A percentile compares a stretch with the other conserved stretches of the same genome.
These are phyloP conservation scores for Aspergillus fijiensis DNA, from an alignment of 2,329 filamentous ascomycete species.

Conservation along the genomic window DNA sequence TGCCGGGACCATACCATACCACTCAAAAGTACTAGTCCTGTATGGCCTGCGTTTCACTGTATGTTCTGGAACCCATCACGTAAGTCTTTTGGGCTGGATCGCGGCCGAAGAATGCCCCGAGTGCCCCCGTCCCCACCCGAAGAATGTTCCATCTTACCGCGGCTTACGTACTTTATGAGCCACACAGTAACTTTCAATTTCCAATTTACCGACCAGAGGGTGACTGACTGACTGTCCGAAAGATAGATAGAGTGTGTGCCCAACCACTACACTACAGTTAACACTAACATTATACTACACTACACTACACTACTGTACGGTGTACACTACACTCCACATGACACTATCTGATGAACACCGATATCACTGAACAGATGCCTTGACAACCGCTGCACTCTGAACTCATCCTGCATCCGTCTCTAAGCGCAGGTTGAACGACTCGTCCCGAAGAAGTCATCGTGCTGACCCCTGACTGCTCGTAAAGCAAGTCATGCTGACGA, in stretches of 20 bases:
- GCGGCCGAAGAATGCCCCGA: slow-evolving; percentile 7
- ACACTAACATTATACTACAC: no score
- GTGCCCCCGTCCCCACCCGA: slow-evolving; percentile 7
- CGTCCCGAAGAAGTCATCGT: background rate
- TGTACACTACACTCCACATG: no score
- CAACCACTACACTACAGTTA: no score
- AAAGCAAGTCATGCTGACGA: background rate
- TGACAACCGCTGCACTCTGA: background rate
- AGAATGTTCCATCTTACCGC: slow-evolving; percentile 11
- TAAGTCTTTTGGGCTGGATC: background rate
- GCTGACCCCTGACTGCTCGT: background rate
- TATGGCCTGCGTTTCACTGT: background rate
- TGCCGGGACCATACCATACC: slow-evolving; percentile 5
- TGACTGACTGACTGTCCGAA: no score
- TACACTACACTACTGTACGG: no score
- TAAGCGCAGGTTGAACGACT: background rate
- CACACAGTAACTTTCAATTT: slow-evolving; percentile 8
- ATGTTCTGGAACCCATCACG: slow-evolving; percentile 12
- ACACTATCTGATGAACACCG: no score
- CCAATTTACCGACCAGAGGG: background rate
- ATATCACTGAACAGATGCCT: no score
- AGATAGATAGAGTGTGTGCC: no score
- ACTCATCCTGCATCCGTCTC: background rate
- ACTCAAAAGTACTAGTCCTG: background rate
- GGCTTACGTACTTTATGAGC: background rate